These are phyloP conservation scores for Zizania latifolia DNA, from an alignment of 176 grass and related monocot genomes.

Conservation along the genomic window DNA sequence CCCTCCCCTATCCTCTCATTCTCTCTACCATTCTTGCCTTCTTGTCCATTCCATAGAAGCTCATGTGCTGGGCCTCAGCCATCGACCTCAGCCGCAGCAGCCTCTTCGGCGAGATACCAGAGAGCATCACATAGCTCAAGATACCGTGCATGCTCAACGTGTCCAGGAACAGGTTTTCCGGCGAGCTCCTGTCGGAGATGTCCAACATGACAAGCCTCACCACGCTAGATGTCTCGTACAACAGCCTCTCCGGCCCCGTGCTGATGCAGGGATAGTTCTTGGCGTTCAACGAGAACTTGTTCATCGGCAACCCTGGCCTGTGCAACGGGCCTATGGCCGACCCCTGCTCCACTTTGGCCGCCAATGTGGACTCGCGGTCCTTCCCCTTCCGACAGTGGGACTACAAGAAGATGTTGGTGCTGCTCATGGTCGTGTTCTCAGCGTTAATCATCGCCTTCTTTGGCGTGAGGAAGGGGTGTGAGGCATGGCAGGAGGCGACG, in stretches of 20 bases:
- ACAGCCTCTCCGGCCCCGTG: constrained; percentile 51
- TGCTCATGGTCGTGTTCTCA: neutral
- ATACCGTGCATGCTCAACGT: constrained; percentile 78
- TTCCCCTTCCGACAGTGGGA: neutral
- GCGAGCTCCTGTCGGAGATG: constrained; percentile 50
- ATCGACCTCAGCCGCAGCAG: constrained; percentile 76
- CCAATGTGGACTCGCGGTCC: neutral
- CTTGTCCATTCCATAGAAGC: constrained; percentile 53
- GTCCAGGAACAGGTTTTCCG: constrained; percentile 54
- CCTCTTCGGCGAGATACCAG: constrained; percentile 58
- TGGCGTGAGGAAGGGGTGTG: constrained; percentile 10
- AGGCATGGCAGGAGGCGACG: constrained; percentile 33
- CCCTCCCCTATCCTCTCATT: too few relatives aligned
- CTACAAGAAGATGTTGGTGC: constrained; percentile 37
- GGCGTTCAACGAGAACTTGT: constrained; percentile 74
- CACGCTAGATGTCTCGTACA: constrained; percentile 78
- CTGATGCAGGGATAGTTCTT: constrained; percentile 74
- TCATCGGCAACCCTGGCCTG: constrained; percentile 55
- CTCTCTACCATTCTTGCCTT: too few relatives aligned
- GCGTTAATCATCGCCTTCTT: neutral
- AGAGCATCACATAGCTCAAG: constrained; percentile 41
- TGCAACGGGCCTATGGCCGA: constrained; percentile 30
- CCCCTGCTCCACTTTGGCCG: neutral
- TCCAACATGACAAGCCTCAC: constrained; percentile 80
- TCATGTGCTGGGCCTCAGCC: constrained; percentile 35